These are phyloP conservation scores for Hypomontagnella submonticulosa DNA, from an alignment of 495 filamentous ascomycete species.

Conservation along the genomic window DNA sequence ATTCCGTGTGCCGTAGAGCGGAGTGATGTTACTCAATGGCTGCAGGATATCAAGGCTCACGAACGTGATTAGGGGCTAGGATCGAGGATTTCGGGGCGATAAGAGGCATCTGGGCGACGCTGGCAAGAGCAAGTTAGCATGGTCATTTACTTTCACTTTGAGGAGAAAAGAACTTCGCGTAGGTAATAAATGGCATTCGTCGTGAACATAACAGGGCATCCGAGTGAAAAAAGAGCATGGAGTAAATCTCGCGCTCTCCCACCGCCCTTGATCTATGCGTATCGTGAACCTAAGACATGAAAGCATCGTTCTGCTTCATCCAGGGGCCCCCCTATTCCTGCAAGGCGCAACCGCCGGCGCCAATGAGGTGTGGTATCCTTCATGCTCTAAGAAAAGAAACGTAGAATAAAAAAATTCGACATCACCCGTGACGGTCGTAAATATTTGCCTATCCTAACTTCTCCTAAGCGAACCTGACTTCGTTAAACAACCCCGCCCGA, in stretches of 20 bases:
- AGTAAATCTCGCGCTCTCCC: background rate
- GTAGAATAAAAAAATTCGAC: conserved; percentile 3
- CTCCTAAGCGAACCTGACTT: conserved; percentile 73
- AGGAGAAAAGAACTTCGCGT: conserved; percentile 5
- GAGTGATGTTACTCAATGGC: background rate
- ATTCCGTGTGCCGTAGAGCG: background rate
- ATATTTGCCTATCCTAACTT: background rate
- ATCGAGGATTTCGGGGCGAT: too few relatives aligned
- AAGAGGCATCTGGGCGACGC: background rate
- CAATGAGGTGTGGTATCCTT: conserved; percentile 28
- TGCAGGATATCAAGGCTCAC: too few relatives aligned
- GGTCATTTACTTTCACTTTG: background rate
- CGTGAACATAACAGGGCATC: conserved; percentile 15
- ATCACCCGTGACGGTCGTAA: conserved; percentile 17
- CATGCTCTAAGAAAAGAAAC: conserved; percentile 12
- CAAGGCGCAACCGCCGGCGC: conserved; percentile 12
- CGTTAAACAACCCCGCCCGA: conserved; percentile 84
- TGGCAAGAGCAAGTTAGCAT: background rate
- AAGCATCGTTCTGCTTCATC: conserved; percentile 17
- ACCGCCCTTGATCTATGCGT: conserved; percentile 1
- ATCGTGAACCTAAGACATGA: conserved; percentile 24
- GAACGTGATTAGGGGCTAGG: too few relatives aligned
- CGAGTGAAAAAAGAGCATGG: background rate
- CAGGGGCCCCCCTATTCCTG: background rate
- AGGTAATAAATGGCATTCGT: conserved; percentile 37